Evolutionary conservation across 1,139 yeast species (phyloP).

Genomic region (Hansenula anomala): DNA sequence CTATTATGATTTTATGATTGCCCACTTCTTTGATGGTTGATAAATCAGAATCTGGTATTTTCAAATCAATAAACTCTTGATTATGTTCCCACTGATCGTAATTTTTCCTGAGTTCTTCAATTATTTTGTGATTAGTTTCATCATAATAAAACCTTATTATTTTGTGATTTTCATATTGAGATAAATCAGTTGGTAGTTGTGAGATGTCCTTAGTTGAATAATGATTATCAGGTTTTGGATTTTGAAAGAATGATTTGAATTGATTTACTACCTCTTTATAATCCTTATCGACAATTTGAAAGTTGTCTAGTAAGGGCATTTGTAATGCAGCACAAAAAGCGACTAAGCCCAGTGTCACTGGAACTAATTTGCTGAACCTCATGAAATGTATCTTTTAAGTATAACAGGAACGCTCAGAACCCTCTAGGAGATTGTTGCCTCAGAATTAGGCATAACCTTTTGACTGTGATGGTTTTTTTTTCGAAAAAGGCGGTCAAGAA

Average conservation of each 20-base stretch:
- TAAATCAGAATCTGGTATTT: constrained; percentile 14
- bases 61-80: constrained; percentile 34
- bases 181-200: constrained; percentile 40
- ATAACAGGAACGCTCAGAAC: no score
- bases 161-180: constrained; percentile 43
- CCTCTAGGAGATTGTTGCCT: no score
- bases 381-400: no score
- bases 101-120: constrained; percentile 23
- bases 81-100: constrained; percentile 29
- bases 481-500: no score
- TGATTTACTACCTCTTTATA: not conserved
- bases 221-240: not conserved
- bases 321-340: not conserved
- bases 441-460: no score
- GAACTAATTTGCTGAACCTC: not conserved
- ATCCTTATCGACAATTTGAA: constrained; percentile 1
- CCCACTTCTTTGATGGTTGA: no score
- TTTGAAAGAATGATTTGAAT: not conserved
- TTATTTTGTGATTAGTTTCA: constrained; percentile 15
- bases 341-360: not conserved
- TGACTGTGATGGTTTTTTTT: no score
- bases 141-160: constrained; percentile 42
- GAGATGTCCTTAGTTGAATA: not conserved
- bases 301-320: not conserved
- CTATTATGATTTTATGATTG: constrained; percentile 34